Evolutionary conservation across 2,329 filamentous ascomycete genomes (phyloP).

Genomic region (Paraphoma chrysanthemicola): DNA sequence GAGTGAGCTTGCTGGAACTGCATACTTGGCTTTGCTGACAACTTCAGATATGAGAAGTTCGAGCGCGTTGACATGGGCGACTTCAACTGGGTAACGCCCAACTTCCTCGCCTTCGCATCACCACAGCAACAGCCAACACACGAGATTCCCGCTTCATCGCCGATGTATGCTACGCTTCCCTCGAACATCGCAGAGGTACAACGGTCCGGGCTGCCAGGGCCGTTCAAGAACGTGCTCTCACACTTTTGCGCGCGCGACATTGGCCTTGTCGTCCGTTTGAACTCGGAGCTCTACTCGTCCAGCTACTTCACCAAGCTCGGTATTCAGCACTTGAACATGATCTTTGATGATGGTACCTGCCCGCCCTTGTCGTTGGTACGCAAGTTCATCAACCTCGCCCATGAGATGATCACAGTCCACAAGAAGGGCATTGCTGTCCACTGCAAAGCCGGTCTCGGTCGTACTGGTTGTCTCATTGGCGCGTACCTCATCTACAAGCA

Average conservation of each 20-base stretch:
- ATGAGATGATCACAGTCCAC: conserved; percentile 89
- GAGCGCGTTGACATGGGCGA: conserved; percentile 98
- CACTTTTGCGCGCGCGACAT: conserved; percentile 90
- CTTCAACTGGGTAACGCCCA: conserved; percentile 98
- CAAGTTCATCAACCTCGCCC: conserved; percentile 92
- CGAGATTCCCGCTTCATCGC: conserved; percentile 74
- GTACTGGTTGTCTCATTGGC: conserved; percentile 94
- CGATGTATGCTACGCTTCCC: conserved; percentile 76
- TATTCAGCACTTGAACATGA: conserved; percentile 98
- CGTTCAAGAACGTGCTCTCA: conserved; percentile 94
- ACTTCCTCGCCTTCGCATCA: conserved; percentile 95
- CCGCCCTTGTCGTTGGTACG: conserved; percentile 87
- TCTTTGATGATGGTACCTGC: conserved; percentile 98
- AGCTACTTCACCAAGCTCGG: conserved; percentile 97
- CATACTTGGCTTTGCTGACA: conserved; percentile 20
- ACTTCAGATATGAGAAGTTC: conserved; percentile 80
- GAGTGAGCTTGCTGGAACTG: conserved; percentile 61
- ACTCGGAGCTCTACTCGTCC: conserved; percentile 93
- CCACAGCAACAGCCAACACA: conserved; percentile 82
- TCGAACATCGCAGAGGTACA: conserved; percentile 77
- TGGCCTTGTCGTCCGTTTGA: conserved; percentile 91
- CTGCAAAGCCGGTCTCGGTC: conserved; percentile 95
- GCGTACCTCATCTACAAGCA: conserved; percentile 97
- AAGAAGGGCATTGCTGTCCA: conserved; percentile 96
- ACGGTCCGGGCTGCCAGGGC: conserved; percentile 73